Evolutionary conservation across 2,329 filamentous ascomycete species (phyloP).

Genomic region (Clonostachys sp.): DNA sequence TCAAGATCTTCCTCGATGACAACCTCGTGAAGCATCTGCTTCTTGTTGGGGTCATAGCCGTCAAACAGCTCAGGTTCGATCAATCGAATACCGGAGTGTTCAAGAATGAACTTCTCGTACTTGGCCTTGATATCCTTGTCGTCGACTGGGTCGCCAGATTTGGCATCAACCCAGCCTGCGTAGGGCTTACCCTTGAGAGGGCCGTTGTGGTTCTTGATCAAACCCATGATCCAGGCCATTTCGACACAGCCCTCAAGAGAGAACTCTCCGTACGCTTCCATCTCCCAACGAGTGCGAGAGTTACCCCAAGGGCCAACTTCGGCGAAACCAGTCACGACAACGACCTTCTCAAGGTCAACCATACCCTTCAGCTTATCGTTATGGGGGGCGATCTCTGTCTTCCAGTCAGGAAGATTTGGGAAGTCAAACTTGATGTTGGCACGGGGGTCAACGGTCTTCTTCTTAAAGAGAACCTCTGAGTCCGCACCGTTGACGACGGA

Average conservation of each 20-base stretch:
- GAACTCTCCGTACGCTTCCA: slow-evolving; percentile 96
- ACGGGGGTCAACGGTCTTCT: slow-evolving; percentile 86
- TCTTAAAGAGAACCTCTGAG: slow-evolving; percentile 90
- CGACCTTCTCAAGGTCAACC: slow-evolving; percentile 97
- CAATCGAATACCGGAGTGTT: slow-evolving; percentile 94
- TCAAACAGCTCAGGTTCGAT: slow-evolving; percentile 97
- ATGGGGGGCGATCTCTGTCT: slow-evolving; percentile 82
- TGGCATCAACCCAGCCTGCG: slow-evolving; percentile 93
- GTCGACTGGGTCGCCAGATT: slow-evolving; percentile 91
- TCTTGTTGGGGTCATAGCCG: slow-evolving; percentile 97
- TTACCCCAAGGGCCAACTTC: slow-evolving; percentile 98
- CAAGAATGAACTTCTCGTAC: slow-evolving; percentile 94
- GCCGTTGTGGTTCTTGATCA: slow-evolving; percentile 98
- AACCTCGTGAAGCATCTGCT: slow-evolving; percentile 95
- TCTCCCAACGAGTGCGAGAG: slow-evolving; percentile 96
- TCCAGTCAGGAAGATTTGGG: slow-evolving; percentile 85
- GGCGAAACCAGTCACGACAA: slow-evolving; percentile 94
- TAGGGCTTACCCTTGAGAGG: slow-evolving; percentile 94
- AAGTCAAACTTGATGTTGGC: slow-evolving; percentile 99
- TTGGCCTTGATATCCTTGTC: slow-evolving; percentile 97
- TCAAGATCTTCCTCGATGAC: slow-evolving; percentile 97
- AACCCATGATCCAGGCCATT: slow-evolving; percentile 99
- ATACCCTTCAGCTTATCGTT: slow-evolving; percentile 90
- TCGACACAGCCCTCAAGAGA: slow-evolving; percentile 97
- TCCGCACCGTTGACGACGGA: slow-evolving; percentile 94